phyloP scores from a whole-genome alignment of 768 basidiomycete genomes.

The Suillus subalutaceus region DNA sequence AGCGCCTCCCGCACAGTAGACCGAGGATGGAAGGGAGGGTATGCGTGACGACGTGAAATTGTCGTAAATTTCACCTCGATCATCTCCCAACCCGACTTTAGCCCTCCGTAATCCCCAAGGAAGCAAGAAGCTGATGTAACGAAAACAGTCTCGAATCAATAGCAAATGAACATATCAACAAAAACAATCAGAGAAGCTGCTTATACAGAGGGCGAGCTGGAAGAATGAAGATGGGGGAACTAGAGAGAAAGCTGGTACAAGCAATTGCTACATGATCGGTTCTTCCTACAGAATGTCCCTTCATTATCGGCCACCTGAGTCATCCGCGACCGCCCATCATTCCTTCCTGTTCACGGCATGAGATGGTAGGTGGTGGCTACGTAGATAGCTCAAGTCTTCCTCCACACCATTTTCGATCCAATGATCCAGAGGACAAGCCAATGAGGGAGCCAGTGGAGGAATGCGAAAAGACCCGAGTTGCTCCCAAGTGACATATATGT shows the following conservation, averaged over 20 bases:
- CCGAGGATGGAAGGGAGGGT: neutral
- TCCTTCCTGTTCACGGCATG: no score
- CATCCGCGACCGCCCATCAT: no score
- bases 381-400: neutral
- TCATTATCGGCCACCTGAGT: slow-evolving; percentile 11
- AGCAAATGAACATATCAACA: no score
- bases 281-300: neutral
- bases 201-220: neutral
- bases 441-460: slow-evolving; percentile 28
- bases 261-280: neutral
- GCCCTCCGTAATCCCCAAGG: neutral
- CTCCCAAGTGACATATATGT: slow-evolving; percentile 54
- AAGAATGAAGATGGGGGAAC: neutral
- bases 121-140: no score
- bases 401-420: neutral
- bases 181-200: neutral
- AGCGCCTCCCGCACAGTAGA: neutral
- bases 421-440: slow-evolving; percentile 23
- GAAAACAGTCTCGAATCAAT: no score
- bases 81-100: neutral
- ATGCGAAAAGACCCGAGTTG: slow-evolving; percentile 28
- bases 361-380: slow-evolving; percentile 10
- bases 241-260: neutral
- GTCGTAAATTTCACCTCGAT: no score
- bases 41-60: neutral